Base-by-base conservation (phyloP, 2,329 filamentous ascomycete species). In the Neonectria coccinea region DNA sequence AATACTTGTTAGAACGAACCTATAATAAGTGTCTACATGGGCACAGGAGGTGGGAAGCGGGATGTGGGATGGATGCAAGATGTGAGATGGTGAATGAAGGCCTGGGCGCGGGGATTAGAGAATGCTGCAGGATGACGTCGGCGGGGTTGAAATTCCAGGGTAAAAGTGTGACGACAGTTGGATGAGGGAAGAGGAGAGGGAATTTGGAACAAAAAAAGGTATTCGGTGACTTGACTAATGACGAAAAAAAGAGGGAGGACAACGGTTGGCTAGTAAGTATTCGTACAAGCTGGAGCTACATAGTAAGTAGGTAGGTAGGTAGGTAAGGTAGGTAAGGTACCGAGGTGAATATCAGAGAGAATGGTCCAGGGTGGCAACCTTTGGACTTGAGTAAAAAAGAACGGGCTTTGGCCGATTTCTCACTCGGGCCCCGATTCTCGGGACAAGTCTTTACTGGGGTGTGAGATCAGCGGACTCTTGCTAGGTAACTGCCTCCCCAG, bases 51-150 rank as follows among this genome's bases (percentile, higher is more conserved):
- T 10, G 39, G 25, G 36, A 53, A 18, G 52, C 16, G 22, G 8
- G 52, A 22, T 25, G 20, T 20, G 44, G 45, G 52, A 50, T 29
- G 31, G 52, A 31, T 50, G 12, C 14, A 9, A 29, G 52, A 31
- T 50, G 12, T 22, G 29, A 29, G 29, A 10, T 29, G 29, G 29
- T 31, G 47, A 14, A 18, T n/a, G 45, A 31, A 3, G 50, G 55
- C 27, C 14, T 41, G 44, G 27, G 36, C 42, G 55, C 29, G 47
- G 31, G 47, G 22, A 18, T 12, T 8, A 18, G 14, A 9, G 16
- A 27, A 52, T 64, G 62, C 62, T 64, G 62, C 62, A 64, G 33
- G 33, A 59, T 64, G 62, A 64, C 62, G 62, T 64, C 56, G 56
- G 62, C 52, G 62, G 62, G 62, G 62, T 57, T 27, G 47, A n/a